Base-by-base conservation (phyloP, 1,284 basidiomycete genomes). In the Cronartium ribicola region DNA sequence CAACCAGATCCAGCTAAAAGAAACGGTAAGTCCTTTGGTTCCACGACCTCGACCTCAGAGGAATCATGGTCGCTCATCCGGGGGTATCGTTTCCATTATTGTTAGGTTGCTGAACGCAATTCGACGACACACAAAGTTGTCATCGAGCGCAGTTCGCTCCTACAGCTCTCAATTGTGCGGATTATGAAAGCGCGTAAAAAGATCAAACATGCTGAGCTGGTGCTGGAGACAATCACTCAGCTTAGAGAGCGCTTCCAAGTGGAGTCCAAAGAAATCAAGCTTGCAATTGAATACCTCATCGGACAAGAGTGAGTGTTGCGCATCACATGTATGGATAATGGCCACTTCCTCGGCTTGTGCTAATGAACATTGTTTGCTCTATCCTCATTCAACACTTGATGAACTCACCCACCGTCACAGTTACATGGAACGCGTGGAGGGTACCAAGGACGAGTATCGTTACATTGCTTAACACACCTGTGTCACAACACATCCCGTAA, bases 1-100 rank as follows among this genome's bases (percentile, higher is more conserved):
- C 83, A 97, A 95, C 80, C 92, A 94, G 67, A 96, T 98, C 76
- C 95, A 98, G 82, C 89, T 90, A 62, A 93, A 94, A 80, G 90
- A 94, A 78, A 89, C 91, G 75, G 90, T 92, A 78, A 59, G 79
- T 76, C 10, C 61, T 5, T 69, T 86, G 83, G 11, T 41, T 65
- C 48, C 66, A 36, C 48, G 11, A 51, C 44, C 14, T 39, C 46
- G 10, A 36, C 3, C 39, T 22, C 65, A 94, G 97, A 80, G 95
- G 98, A 83, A 88, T 89, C 37, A 86, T 87, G 77, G 86, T 88
- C 76, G 95, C 92, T 7, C 90, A 92, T 79, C 86, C 86, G 17
- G 86, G 89, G 55, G 92, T 39, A 0, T 60, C 8, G 5, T 41
- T 14, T 20, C 41, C 48, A 10, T 43, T 7, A 0, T 22, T 40